Evolutionary conservation across 306 rosid species (phyloP), one percentile per base, ranked within the genome.

Genomic region (Vigna hirtella): DNA sequence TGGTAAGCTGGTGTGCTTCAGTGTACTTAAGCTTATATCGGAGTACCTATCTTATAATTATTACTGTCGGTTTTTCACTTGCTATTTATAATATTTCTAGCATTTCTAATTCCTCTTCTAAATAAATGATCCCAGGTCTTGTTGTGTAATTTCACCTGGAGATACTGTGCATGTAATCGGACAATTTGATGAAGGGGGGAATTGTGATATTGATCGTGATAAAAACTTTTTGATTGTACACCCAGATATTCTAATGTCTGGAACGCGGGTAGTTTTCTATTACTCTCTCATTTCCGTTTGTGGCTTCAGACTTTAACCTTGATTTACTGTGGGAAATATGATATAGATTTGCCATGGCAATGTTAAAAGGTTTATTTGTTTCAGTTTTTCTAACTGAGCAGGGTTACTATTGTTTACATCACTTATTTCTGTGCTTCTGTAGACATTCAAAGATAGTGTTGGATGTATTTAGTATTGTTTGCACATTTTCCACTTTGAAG

Each of bases 141-240:
- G 76, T 82, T 89, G 97, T 81, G 82, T 86, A 66, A 81, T 92
- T 87, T 82, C 95, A 17, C 98, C 97, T 51, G 98, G 98, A 86
- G 97, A 95, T 83, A 85, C 95, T 18, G 88, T 95, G 51, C 91
- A 95, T 75, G 66, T 95, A 70, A 89, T 95, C 20, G 97, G 98
- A 66, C 89, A 91, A 79, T 95, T 91, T 71, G 89, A 88, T 75
- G 90, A 87, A 77, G 78, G 83, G 78, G 98, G 98, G 53, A 77
- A 63, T 75, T 95, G 91, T 76, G 89, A 85, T 76, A 80, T 95
- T 72, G 91, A 87, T 82, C 90, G 32, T 79, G 87, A 89, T 72
- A 78, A 74, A 24, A 95, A 95, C 83, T 87, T 87, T 85, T 79
- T 95, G 82, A 86, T 95, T 62, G 87, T 92, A 67, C 96, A 92